Evolutionary conservation across 2,329 filamentous ascomycete genomes (phyloP).

Genomic region (Diplodia scrobiculata): DNA sequence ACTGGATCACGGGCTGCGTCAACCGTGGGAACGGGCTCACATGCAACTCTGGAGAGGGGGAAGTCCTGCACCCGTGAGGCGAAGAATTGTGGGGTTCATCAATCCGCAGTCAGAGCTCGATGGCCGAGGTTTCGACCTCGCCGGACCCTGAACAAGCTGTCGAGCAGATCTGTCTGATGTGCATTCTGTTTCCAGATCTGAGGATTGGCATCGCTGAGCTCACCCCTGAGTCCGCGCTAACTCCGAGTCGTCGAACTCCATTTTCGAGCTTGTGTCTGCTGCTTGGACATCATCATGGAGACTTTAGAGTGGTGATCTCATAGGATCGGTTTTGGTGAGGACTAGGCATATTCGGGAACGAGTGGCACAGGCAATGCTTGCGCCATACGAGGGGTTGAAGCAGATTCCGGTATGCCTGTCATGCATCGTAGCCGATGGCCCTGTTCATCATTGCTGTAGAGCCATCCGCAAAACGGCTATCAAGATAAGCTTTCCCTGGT

Average conservation of each 20-base stretch:
- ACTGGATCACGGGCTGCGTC: not conserved
- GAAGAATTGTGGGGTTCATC: slow-evolving; percentile 9
- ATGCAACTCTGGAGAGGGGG: not conserved
- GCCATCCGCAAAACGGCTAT: not conserved
- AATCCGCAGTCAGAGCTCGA: not conserved
- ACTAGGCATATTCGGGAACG: not conserved
- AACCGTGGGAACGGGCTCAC: not conserved
- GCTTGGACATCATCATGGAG: not conserved
- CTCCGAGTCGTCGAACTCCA: not conserved
- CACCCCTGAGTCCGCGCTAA: not conserved
- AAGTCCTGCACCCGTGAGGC: not conserved
- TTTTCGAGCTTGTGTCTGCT: not conserved
- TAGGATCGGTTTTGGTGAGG: not conserved
- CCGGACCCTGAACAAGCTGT: not conserved
- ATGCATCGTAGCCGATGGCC: not conserved
- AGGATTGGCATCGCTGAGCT: not conserved
- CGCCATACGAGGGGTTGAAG: not conserved
- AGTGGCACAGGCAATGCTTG: not conserved
- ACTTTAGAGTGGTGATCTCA: not conserved
- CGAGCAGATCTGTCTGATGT: not conserved
- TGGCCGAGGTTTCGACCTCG: not conserved
- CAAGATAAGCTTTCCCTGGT: not conserved
- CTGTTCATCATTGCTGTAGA: not conserved
- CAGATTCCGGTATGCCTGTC: not conserved
- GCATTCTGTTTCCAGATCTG: not conserved